phyloP scores from a whole-genome alignment of 768 basidiomycete species.

The Termitomyces sp. region DNA sequence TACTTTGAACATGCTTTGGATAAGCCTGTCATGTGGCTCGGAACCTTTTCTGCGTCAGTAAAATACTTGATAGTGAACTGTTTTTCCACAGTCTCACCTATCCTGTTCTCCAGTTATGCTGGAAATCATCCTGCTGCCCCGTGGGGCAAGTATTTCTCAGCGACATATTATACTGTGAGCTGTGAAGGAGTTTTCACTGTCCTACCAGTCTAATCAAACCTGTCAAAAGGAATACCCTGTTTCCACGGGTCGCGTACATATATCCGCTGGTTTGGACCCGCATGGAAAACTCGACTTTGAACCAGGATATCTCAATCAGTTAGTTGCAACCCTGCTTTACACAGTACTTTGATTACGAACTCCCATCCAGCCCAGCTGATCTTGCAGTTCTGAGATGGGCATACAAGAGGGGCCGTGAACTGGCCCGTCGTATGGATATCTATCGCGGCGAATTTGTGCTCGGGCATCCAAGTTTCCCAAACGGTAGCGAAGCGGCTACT shows the following conservation, averaged over 20 bases:
- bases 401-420: constrained; percentile 55
- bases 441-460: constrained; percentile 35
- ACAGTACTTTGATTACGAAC: neutral
- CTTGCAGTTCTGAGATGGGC: constrained; percentile 42
- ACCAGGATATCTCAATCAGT: constrained; percentile 42
- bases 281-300: constrained; percentile 42
- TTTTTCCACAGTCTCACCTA: constrained; percentile 17
- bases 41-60: constrained; percentile 37
- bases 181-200: constrained; percentile 13
- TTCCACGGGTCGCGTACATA: constrained; percentile 46
- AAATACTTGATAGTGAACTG: constrained; percentile 4
- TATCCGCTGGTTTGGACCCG: constrained; percentile 35
- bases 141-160: constrained; percentile 23
- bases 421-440: constrained; percentile 47
- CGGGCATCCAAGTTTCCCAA: constrained; percentile 34
- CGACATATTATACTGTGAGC: constrained; percentile 18
- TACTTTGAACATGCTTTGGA: constrained; percentile 50
- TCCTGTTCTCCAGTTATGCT: constrained; percentile 9
- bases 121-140: constrained; percentile 16
- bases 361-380: constrained; percentile 33
- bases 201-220: constrained; percentile 4
- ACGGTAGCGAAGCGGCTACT: constrained; percentile 27
- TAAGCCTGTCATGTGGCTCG: constrained; percentile 49
- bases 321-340: constrained; percentile 10
- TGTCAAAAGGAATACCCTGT: constrained; percentile 38